phyloP scores from a whole-genome alignment of 169 alveolate species.

The Plasmodium ovale region DNA sequence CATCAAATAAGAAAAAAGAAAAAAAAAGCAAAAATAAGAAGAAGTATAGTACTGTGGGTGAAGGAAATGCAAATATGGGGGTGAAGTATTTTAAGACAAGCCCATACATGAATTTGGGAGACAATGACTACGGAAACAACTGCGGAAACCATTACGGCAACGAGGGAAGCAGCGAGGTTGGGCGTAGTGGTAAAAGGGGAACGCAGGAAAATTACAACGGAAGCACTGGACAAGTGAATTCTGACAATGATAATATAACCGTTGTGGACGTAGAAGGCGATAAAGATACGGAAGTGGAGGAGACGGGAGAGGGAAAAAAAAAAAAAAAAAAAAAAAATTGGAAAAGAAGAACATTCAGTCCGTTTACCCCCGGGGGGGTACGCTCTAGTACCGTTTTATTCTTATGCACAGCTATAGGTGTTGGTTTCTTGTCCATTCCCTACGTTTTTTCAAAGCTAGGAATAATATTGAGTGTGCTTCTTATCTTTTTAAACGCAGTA shows the following conservation, averaged over 20 bases:
- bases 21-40: not conserved
- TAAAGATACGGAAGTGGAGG: not conserved
- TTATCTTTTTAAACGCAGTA: conserved; percentile 35
- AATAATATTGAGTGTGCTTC: conserved; percentile 31
- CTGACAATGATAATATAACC: too few relatives aligned
- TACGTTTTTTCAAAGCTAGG: conserved; percentile 66
- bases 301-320: conserved; percentile 5
- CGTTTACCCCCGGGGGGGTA: conserved; percentile 74
- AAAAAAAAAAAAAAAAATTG: conserved; percentile 46
- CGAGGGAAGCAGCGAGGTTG: not conserved
- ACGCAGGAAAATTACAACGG: too few relatives aligned
- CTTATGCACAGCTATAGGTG: conserved; percentile 74
- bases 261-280: not conserved
- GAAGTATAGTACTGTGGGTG: not conserved
- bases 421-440: conserved; percentile 58
- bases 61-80: not conserved
- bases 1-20: not conserved
- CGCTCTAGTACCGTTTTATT: conserved; percentile 66
- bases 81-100: not conserved
- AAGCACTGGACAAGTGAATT: too few relatives aligned
- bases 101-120: not conserved
- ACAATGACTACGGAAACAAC: not conserved
- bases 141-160: not conserved
- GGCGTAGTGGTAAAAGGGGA: not conserved
- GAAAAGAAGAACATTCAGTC: conserved; percentile 67